These are phyloP conservation scores for Alternaria burnsii DNA, from an alignment of 2,329 filamentous ascomycete genomes.

Conservation along the genomic window DNA sequence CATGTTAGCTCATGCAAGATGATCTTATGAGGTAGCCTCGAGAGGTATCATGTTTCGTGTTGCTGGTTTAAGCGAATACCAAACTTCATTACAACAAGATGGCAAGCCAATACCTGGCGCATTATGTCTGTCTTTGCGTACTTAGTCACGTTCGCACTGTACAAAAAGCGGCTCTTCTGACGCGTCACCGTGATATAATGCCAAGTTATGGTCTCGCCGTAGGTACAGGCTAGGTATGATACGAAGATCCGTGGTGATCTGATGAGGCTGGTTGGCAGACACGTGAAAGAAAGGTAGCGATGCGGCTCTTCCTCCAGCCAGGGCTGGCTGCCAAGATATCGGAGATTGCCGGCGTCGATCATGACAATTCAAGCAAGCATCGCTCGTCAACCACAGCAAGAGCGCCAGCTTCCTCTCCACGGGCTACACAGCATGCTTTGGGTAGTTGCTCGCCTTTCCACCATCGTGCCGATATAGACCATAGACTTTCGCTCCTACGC, in stretches of 20 bases:
- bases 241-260: not conserved
- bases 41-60: not conserved
- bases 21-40: not conserved
- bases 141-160: not conserved
- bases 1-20: not conserved
- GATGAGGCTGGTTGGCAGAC: not conserved
- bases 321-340: conserved; percentile 8
- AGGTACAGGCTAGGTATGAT: not conserved
- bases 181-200: not conserved
- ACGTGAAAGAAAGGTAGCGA: not conserved
- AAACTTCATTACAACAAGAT: not conserved
- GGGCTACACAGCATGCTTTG: conserved; percentile 23
- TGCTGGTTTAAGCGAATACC: not conserved
- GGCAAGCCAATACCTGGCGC: not conserved
- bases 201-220: not conserved
- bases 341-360: conserved; percentile 13
- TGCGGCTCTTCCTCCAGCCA: not conserved
- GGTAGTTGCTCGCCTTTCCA: conserved; percentile 14
- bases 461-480: conserved; percentile 7
- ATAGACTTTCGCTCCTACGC: not conserved
- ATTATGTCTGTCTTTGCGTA: not conserved
- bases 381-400: not conserved
- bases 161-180: not conserved
- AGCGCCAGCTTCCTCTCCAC: conserved; percentile 25
- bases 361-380: conserved; percentile 14